Conservation (phyloP, 2,329 filamentous ascomycete species). For the Tolypocladium cylindrosporum region DNA sequence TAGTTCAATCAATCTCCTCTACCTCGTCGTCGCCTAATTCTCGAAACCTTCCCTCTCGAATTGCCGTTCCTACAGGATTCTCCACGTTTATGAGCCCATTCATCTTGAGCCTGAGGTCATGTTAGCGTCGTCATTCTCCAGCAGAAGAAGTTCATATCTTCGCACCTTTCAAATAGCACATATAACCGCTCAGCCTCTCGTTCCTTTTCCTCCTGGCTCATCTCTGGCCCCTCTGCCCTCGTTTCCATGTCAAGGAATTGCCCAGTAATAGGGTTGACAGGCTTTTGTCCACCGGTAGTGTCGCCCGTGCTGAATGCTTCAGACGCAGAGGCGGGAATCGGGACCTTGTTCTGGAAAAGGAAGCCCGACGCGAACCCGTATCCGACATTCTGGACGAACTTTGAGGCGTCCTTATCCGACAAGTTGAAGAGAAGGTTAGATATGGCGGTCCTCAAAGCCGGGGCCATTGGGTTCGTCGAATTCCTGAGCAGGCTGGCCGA, state of each 20-base stretch:
- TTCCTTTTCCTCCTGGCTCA: slow-evolving; percentile 89
- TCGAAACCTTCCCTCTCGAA: slow-evolving; percentile 60
- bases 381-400: slow-evolving; percentile 83
- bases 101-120: slow-evolving; percentile 44
- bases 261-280: slow-evolving; percentile 78
- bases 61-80: slow-evolving; percentile 66
- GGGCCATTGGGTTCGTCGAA: slow-evolving; percentile 62
- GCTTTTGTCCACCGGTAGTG: slow-evolving; percentile 20
- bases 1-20: slow-evolving; percentile 27
- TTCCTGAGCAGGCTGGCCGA: slow-evolving; percentile 69
- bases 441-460: slow-evolving; percentile 64
- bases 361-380: slow-evolving; percentile 93
- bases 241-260: slow-evolving; percentile 65
- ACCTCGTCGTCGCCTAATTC: slow-evolving; percentile 50
- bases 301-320: slow-evolving; percentile 28
- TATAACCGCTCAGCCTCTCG: slow-evolving; percentile 83
- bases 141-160: neutral
- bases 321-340: slow-evolving; percentile 57
- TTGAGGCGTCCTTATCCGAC: slow-evolving; percentile 67
- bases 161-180: slow-evolving; percentile 76
- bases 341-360: slow-evolving; percentile 73
- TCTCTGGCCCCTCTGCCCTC: slow-evolving; percentile 50
- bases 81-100: slow-evolving; percentile 69
- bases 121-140: slow-evolving; percentile 7
- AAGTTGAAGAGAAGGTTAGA: slow-evolving; percentile 78